phyloP scores from a whole-genome alignment of 1,284 basidiomycete species.

The Laetiporus sulphureus region DNA sequence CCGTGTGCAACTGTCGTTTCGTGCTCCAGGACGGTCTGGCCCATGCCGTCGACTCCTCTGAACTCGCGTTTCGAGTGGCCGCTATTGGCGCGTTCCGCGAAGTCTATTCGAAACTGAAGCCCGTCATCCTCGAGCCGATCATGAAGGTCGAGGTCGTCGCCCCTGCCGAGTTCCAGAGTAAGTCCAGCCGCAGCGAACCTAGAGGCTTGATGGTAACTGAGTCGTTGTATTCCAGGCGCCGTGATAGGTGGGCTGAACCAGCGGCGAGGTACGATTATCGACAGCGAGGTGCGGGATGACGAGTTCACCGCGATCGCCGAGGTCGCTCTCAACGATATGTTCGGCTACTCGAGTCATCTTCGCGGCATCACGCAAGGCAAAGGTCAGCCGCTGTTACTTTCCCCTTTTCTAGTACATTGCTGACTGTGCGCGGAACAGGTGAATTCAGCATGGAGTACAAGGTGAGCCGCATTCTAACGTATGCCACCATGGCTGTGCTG shows the following conservation, averaged over 20 bases:
- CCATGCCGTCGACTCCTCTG: constrained; percentile 96
- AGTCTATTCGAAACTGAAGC: constrained; percentile 71
- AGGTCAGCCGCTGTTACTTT: constrained; percentile 35
- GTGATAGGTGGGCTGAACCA: constrained; percentile 96
- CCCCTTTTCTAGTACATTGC: constrained; percentile 5
- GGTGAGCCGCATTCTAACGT: constrained; percentile 33
- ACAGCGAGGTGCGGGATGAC: constrained; percentile 95
- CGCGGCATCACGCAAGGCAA: constrained; percentile 96
- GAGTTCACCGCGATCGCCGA: constrained; percentile 93
- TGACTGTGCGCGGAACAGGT: constrained; percentile 26
- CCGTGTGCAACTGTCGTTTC: constrained; percentile 82
- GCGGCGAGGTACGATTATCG: constrained; percentile 90
- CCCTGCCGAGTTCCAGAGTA: constrained; percentile 94
- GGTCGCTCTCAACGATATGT: constrained; percentile 98
- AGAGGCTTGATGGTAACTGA: too few relatives aligned
- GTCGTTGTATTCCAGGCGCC: too few relatives aligned
- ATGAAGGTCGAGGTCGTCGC: constrained; percentile 99
- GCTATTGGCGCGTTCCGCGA: constrained; percentile 93
- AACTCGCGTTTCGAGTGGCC: constrained; percentile 91
- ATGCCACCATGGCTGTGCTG: constrained; percentile 9
- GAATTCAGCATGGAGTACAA: constrained; percentile 98
- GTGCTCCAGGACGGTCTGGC: constrained; percentile 90
- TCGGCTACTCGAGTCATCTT: constrained; percentile 91
- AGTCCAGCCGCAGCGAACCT: constrained; percentile 16
- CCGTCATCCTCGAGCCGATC: constrained; percentile 92